Conservation (phyloP, 371 early-diverging fungal genomes). For the Dentiscutata heterogama region DNA sequence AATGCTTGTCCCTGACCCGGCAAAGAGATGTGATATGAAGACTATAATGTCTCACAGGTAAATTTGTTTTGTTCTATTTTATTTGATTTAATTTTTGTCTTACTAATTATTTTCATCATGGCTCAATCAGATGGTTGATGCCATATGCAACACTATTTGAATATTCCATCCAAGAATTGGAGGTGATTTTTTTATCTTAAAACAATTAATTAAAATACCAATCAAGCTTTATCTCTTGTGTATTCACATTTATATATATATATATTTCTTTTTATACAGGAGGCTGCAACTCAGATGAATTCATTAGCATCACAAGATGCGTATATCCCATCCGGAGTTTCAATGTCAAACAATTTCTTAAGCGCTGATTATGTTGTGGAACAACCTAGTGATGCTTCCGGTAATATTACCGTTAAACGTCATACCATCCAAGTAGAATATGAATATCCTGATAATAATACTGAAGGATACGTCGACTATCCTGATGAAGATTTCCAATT, state of each 20-base stretch:
- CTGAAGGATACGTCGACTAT: conserved; percentile 24
- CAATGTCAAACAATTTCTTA: conserved; percentile 50
- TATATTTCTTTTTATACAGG: conserved; percentile 33
- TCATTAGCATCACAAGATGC: conserved; percentile 40
- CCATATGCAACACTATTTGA: conserved; percentile 60
- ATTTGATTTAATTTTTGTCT: not conserved
- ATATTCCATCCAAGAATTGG: conserved; percentile 54
- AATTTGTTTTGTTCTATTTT: not conserved
- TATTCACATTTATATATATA: not conserved
- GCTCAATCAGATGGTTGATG: conserved; percentile 63
- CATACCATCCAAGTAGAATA: conserved; percentile 51
- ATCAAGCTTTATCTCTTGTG: not conserved
- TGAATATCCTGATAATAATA: conserved; percentile 39
- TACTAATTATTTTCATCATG: not conserved
- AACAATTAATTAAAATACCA: not conserved
- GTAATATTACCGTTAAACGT: conserved; percentile 47
- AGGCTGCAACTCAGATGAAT: conserved; percentile 48
- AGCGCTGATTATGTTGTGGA: conserved; percentile 46
- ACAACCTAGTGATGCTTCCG: conserved; percentile 19
- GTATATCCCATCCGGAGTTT: conserved; percentile 48
- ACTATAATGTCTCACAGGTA: conserved; percentile 82
- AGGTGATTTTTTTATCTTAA: conserved; percentile 46
- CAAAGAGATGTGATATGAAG: conserved; percentile 85
- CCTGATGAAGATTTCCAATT: conserved; percentile 44
- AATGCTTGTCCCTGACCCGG: conserved; percentile 94